Base-by-base conservation (phyloP, 257 asterid genomes). In the Ilex asprella region DNA sequence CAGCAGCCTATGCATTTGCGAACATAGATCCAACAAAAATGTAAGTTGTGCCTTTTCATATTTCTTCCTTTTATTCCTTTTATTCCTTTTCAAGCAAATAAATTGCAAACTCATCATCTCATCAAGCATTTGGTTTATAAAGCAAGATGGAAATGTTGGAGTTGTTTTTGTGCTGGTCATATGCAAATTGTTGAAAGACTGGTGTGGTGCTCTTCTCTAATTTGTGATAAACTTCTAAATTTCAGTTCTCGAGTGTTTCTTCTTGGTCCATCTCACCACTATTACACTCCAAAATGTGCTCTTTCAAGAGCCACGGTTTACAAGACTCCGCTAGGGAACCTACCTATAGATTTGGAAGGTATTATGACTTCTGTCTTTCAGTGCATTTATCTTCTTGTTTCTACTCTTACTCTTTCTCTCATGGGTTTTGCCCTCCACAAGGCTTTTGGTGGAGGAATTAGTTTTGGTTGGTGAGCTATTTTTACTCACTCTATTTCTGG, bases 1-100 rank as follows among this genome's bases (percentile, higher is more conserved):
- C 99, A 35, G 97, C 99, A 49, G 97, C 99, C 71, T 93, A 79
- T 73, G 99, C 99, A 21, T 93, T 93, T 79, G 99, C 94, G 58
- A 89, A 84, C 75, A 93, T 93, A 39, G 88, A 93, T 66, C 97
- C 99, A 27, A 74, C 81, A 30, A 84, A 72, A 81, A 86, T 85
- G 99, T 92, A 62, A 35, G 80, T 58, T 58, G 49, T 27, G 6
- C 67, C 49, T 10, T n/a, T n/a, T 53, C 29, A 7, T 3, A 2
- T n/a, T 32, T 64, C 16, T 39, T 58, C 43, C 60, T 56, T 65
- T 65, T 57, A 49, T 12, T 63, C 7, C 49, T 3, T 16, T 14
- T 16, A 49, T 12, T 63, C 7, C 49, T 3, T 16, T 14, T 16
- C 52, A 31, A 16, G 16, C 52, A 31, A 49, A 49, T 49, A 49